Evolutionary conservation across 2,329 filamentous ascomycete genomes (phyloP).

Genomic region (Venturia effusa): DNA sequence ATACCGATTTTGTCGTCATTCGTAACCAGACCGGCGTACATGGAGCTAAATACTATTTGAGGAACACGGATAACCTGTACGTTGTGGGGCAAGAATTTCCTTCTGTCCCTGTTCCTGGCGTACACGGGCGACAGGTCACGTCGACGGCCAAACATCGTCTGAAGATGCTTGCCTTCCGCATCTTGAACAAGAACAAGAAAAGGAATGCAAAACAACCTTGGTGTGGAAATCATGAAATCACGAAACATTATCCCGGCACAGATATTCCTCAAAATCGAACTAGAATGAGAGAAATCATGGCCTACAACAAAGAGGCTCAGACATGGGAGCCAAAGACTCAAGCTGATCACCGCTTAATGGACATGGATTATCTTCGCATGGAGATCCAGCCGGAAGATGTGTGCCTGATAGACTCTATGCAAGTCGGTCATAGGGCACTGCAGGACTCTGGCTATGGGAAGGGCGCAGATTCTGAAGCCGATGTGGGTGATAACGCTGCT

Average conservation of each 20-base stretch:
- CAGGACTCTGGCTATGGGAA: conserved; percentile 79
- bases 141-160: conserved; percentile 94
- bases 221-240: conserved; percentile 56
- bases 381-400: conserved; percentile 96
- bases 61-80: conserved; percentile 83
- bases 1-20: conserved; percentile 77
- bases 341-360: conserved; percentile 59
- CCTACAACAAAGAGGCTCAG: conserved; percentile 78
- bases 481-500: conserved; percentile 60
- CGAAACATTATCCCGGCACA: conserved; percentile 75
- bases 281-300: conserved; percentile 93
- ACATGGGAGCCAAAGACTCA: conserved; percentile 61
- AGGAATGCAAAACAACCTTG: conserved; percentile 64
- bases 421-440: conserved; percentile 83
- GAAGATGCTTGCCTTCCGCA: conserved; percentile 88
- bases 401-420: conserved; percentile 91
- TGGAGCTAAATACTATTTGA: conserved; percentile 72
- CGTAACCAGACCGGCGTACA: conserved; percentile 67
- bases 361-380: conserved; percentile 66
- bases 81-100: conserved; percentile 91
- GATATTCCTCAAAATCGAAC: conserved; percentile 93
- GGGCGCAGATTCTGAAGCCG: conserved; percentile 43
- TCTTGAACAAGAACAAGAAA: conserved; percentile 66
- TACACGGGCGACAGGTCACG: conserved; percentile 88
- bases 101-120: conserved; percentile 81